Evolutionary conservation across 352 stramenopile genomes (phyloP).

Genomic region (Stephanocyclus meneghinianus): DNA sequence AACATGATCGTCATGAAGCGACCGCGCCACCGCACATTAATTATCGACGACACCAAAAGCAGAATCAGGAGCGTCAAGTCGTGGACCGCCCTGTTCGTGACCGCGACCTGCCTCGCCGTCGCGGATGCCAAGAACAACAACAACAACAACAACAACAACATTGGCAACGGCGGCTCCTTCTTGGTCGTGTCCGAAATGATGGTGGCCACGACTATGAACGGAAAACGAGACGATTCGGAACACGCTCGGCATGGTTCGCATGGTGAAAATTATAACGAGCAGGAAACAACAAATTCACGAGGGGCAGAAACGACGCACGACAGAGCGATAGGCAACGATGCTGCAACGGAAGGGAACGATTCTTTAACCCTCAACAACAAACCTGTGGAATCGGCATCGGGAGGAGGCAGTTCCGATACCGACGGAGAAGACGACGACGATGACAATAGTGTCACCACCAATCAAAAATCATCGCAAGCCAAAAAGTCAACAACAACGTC

Average conservation of each 20-base stretch:
- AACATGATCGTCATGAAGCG: too few species aligned
- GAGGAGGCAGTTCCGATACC: constrained; percentile 32
- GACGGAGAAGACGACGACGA: constrained; percentile 32
- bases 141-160: constrained; percentile 15
- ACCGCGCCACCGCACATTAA: too few species aligned
- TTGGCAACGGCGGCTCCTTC: constrained; percentile 22
- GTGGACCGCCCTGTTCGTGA: constrained; percentile 1
- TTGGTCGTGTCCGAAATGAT: constrained; percentile 45
- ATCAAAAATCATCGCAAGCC: not conserved
- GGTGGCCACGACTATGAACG: not conserved
- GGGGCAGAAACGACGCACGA: not conserved
- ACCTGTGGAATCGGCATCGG: not conserved
- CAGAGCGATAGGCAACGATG: not conserved
- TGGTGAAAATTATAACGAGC: not conserved
- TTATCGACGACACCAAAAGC: too few species aligned
- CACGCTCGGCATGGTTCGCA: not conserved
- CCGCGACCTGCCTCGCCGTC: constrained; percentile 3
- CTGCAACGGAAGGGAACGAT: not conserved
- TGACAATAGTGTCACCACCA: not conserved
- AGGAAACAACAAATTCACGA: not conserved
- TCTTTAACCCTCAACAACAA: not conserved
- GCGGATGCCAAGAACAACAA: constrained; percentile 12
- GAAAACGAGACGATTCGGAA: not conserved
- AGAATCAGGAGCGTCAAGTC: too few species aligned
- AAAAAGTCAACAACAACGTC: not conserved